phyloP scores from a whole-genome alignment of 129 eudicot species.

The Flaveria bidentis region DNA sequence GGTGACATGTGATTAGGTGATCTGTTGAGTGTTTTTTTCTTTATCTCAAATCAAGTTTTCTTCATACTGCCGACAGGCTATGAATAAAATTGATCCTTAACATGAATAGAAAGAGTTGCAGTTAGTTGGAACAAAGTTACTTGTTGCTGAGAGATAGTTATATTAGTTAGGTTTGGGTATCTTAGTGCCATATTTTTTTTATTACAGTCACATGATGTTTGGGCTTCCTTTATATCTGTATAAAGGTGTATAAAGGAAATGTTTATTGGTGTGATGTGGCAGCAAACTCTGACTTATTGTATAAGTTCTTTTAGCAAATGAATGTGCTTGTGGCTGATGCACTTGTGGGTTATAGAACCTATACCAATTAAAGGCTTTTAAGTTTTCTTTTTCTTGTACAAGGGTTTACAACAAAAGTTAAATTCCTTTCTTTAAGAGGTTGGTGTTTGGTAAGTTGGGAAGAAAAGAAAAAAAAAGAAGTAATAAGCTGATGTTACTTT shows the following conservation, averaged over 20 bases:
- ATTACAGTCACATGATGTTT: conserved; percentile 9
- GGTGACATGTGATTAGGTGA: background rate
- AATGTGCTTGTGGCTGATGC: conserved; percentile 14
- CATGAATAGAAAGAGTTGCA: too few species aligned
- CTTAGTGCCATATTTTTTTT: background rate
- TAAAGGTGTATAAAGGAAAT: background rate
- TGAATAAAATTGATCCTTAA: background rate
- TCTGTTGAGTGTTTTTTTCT: conserved; percentile 17
- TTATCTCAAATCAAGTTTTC: conserved; percentile 10
- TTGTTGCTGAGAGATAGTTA: background rate
- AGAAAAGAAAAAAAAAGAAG: conserved; percentile 17
- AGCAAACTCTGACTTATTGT: background rate
- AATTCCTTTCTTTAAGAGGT: conserved; percentile 29
- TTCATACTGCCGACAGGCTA: background rate
- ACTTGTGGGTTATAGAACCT: conserved; percentile 10
- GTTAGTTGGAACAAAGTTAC: too few species aligned
- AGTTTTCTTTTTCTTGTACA: conserved; percentile 19
- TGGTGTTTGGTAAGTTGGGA: conserved; percentile 14
- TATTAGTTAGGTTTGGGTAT: conserved; percentile 21
- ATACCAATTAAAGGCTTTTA: background rate
- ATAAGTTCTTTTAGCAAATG: background rate
- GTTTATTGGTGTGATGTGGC: conserved; percentile 16
- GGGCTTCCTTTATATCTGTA: background rate
- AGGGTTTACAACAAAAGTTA: conserved; percentile 15
- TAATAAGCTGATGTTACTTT: conserved; percentile 7